phyloP scores from a whole-genome alignment of 2,329 filamentous ascomycete species.

The Cordyceps cateniannulata region DNA sequence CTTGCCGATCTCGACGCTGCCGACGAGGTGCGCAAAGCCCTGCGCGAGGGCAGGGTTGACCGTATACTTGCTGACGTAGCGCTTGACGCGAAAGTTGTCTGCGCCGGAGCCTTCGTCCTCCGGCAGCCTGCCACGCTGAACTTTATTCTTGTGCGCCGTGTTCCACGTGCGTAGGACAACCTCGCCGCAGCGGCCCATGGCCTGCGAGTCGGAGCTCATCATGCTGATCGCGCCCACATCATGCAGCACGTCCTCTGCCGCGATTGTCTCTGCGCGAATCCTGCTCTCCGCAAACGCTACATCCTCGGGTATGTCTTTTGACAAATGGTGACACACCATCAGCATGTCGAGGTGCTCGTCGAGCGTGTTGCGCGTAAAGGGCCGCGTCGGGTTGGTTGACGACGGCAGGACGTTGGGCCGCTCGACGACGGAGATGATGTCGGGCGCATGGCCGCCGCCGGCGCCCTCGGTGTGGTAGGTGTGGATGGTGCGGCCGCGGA shows the following conservation, averaged over 20 bases:
- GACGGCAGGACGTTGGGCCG: slow-evolving; percentile 70
- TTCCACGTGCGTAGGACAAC: slow-evolving; percentile 93
- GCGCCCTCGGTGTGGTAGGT: slow-evolving; percentile 97
- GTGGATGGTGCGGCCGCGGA: slow-evolving; percentile 84
- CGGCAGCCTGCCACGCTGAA: slow-evolving; percentile 67
- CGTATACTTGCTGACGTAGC: slow-evolving; percentile 93
- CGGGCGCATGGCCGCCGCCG: slow-evolving; percentile 88
- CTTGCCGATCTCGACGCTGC: slow-evolving; percentile 83
- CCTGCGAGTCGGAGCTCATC: slow-evolving; percentile 94
- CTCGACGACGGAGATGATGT: slow-evolving; percentile 92
- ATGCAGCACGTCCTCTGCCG: slow-evolving; percentile 91
- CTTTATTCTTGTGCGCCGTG: slow-evolving; percentile 94
- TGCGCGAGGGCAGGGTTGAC: slow-evolving; percentile 90
- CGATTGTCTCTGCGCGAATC: slow-evolving; percentile 93
- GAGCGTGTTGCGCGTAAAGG: slow-evolving; percentile 84
- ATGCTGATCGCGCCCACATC: slow-evolving; percentile 93
- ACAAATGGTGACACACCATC: slow-evolving; percentile 95
- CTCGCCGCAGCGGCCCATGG: slow-evolving; percentile 94
- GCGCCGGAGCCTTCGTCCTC: slow-evolving; percentile 75
- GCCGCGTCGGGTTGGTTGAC: slow-evolving; percentile 79
- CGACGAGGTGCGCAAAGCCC: slow-evolving; percentile 81
- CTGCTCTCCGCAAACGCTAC: slow-evolving; percentile 91
- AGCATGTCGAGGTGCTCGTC: slow-evolving; percentile 98
- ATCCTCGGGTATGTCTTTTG: slow-evolving; percentile 88
- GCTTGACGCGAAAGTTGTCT: slow-evolving; percentile 87